Percentiles rank a stretch among this genome's conserved stretches.
These are phyloP conservation scores for Termitomyces sp. DNA, from an alignment of 768 basidiomycete species.

Conservation along the genomic window DNA sequence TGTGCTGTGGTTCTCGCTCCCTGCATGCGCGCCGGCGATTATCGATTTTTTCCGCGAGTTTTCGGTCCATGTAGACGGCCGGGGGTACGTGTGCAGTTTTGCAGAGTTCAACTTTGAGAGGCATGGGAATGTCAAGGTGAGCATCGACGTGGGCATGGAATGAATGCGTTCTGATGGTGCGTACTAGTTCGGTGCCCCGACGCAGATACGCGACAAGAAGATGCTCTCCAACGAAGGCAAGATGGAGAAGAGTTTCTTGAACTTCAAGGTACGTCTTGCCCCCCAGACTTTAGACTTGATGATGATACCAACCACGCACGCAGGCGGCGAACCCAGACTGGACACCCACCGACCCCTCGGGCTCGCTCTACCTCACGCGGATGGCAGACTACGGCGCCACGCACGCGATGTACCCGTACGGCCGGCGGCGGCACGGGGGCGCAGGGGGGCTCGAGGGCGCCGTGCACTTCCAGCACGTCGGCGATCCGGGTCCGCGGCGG, in stretches of 20 bases:
- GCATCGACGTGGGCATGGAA: no score
- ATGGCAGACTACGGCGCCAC: slow-evolving; percentile 68
- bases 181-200: slow-evolving; percentile 80
- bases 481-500: slow-evolving; percentile 28
- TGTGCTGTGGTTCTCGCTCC: slow-evolving; percentile 90
- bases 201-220: slow-evolving; percentile 60
- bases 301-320: slow-evolving; percentile 24
- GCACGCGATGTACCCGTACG: slow-evolving; percentile 35
- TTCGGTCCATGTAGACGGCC: slow-evolving; percentile 92
- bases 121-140: slow-evolving; percentile 86
- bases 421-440: slow-evolving; percentile 22
- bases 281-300: no score
- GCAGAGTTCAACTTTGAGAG: slow-evolving; percentile 97
- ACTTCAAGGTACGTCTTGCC: slow-evolving; percentile 70
- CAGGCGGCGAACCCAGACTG: slow-evolving; percentile 94
- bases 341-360: slow-evolving; percentile 87
- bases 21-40: slow-evolving; percentile 83
- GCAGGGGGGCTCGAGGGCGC: slow-evolving; percentile 19
- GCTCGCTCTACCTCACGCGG: slow-evolving; percentile 85
- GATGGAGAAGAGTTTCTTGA: slow-evolving; percentile 98
- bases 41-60: slow-evolving; percentile 99
- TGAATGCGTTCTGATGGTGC: neutral
- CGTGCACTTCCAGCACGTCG: slow-evolving; percentile 27
- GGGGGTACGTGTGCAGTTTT: slow-evolving; percentile 97
- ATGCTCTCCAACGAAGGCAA: slow-evolving; percentile 90